Evolutionary conservation across 177 flowering plant species (phyloP).

Genomic region (Tripterygium wilfordii): DNA sequence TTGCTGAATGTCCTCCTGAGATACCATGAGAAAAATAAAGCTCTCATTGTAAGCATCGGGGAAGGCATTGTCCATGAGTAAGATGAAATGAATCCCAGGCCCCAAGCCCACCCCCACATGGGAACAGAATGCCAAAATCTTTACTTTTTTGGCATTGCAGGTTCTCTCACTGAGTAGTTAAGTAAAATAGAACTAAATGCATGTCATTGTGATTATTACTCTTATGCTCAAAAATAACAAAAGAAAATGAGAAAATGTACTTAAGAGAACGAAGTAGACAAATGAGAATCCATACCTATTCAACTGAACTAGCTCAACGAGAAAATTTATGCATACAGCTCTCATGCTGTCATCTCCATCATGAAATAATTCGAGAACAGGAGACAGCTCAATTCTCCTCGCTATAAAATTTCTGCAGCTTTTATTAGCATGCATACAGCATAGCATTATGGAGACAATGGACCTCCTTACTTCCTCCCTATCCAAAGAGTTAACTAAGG

Average conservation of each 20-base stretch:
- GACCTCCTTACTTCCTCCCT: constrained; percentile 42
- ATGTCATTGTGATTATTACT: too few species aligned
- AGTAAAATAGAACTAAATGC: too few species aligned
- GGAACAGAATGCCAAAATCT: too few species aligned
- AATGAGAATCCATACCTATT: constrained; percentile 48
- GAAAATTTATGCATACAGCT: constrained; percentile 55
- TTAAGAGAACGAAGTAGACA: too few species aligned
- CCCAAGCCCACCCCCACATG: too few species aligned
- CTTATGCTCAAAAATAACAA: too few species aligned
- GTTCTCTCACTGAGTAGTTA: too few species aligned
- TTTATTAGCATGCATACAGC: constrained; percentile 57
- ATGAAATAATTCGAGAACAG: constrained; percentile 68
- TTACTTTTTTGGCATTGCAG: too few species aligned
- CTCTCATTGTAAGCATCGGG: too few species aligned
- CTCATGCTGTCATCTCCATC: constrained; percentile 46
- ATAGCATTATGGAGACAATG: constrained; percentile 43
- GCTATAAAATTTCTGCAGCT: constrained; percentile 56
- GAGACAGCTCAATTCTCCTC: constrained; percentile 40
- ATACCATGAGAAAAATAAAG: constrained; percentile 3
- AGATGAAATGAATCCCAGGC: too few species aligned
- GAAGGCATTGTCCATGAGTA: too few species aligned
- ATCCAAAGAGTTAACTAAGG: constrained; percentile 42
- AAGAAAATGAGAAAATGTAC: too few species aligned
- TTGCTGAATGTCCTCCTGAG: constrained; percentile 61
- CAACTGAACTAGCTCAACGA: constrained; percentile 50